Base-by-base conservation (phyloP, 140 eudicot genomes). In the Stevia rebaudiana region DNA sequence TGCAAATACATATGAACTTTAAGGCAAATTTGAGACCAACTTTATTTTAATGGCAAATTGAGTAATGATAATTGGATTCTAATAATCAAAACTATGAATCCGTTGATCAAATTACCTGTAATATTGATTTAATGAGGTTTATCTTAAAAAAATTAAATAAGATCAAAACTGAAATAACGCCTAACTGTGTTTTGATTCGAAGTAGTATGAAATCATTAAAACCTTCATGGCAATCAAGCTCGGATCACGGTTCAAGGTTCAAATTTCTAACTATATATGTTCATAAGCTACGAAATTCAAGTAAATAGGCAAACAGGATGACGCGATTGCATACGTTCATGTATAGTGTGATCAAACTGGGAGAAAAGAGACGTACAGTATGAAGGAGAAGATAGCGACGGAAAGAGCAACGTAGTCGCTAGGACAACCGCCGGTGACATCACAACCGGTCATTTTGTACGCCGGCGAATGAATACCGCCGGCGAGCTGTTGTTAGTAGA, bases 351-450 rank as follows among this genome's bases (percentile, higher is more conserved):
- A 35, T 23, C 37, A 57, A 70, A 47, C 40, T 37, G 42, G 48
- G 72, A 23, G 11, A 55, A 63, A 50, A 51, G 42, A 24, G 22
- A 67, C 77, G 54, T 79, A 89, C 97, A 81, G 63, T 65, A 72
- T 22, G 72, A 86, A 60, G n/a, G 92, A 77, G 42, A 86, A 6
- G 37, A 74, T 16, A 16, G 92, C 67, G 44, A 86, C 24, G 64
- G 89, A 77, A 35, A 89, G 68, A 46, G 97, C 92, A 7, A 83
- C 79, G 68, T 85, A 89, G 77, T 89, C 95, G 71, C 88, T 83
- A 31, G 95, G 86, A 50, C 97, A 89, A 57, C 97, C 95, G 54
- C 97, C 97, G 33, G 50, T 67, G 70, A 67, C 70, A 8, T 67
- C 74, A 49, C 79, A 74, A 0, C 74, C 63, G 31, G 64, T 59